Conservation (phyloP, 2,329 filamentous ascomycete genomes). For the Aureobasidium sp. region DNA sequence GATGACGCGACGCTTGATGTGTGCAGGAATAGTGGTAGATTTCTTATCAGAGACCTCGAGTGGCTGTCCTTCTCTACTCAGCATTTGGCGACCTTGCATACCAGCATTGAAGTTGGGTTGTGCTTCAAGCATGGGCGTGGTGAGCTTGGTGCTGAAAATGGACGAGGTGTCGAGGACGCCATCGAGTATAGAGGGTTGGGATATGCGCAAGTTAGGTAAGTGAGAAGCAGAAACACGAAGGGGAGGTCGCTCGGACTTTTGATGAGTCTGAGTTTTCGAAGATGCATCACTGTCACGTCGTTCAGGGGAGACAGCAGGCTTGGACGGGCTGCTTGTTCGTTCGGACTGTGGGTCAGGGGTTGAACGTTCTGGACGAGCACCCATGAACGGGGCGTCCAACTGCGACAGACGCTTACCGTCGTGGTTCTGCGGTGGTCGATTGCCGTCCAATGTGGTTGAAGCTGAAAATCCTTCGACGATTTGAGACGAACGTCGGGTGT, state of each 20-base stretch:
- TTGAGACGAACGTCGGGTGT: background rate
- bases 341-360: background rate
- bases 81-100: constrained; percentile 16
- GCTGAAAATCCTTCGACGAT: background rate
- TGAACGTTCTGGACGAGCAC: constrained; percentile 6
- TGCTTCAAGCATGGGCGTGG: constrained; percentile 18
- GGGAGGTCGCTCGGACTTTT: constrained; percentile 33
- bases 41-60: background rate
- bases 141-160: background rate
- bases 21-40: constrained; percentile 46
- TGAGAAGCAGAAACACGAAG: constrained; percentile 51
- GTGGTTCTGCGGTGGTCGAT: background rate
- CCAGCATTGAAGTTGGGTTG: constrained; percentile 22
- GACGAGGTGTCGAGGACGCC: constrained; percentile 9
- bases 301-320: background rate
- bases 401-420: constrained; percentile 18
- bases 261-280: background rate
- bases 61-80: constrained; percentile 6
- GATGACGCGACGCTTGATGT: constrained; percentile 86
- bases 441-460: constrained; percentile 6
- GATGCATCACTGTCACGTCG: constrained; percentile 12
- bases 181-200: constrained; percentile 46
- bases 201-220: constrained; percentile 52
- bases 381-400: constrained; percentile 21
- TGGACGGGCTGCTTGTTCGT: background rate